These are phyloP conservation scores for Cyclotella atomus DNA, from an alignment of 108 stramenopile species.

Conservation along the genomic window DNA sequence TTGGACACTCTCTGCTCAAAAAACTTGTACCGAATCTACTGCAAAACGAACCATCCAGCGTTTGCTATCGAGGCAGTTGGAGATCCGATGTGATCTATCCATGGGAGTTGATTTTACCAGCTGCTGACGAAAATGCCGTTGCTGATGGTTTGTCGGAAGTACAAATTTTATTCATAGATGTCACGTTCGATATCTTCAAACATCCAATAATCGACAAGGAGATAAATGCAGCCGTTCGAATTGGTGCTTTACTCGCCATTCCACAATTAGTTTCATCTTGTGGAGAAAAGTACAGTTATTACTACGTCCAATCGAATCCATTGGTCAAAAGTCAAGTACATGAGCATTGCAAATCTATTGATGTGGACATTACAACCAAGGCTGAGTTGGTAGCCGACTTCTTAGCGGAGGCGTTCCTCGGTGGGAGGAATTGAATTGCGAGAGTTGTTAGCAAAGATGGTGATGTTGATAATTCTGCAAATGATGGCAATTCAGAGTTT, in stretches of 20 bases:
- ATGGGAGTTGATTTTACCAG: not conserved
- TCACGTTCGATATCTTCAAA: constrained; percentile 3
- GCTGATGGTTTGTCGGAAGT: not conserved
- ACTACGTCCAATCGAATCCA: not conserved
- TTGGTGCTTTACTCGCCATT: not conserved
- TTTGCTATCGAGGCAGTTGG: not conserved
- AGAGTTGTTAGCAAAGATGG: not conserved
- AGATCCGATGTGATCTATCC: not conserved
- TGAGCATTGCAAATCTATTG: not conserved
- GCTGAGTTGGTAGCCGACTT: not conserved
- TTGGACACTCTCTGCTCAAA: not conserved
- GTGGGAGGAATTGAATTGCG: not conserved
- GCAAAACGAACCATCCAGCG: not conserved
- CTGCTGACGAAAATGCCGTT: not conserved
- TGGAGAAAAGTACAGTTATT: not conserved
- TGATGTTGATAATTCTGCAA: not conserved
- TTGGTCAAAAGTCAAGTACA: not conserved
- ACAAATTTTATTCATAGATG: not conserved
- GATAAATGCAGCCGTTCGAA: not conserved
- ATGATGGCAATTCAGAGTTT: not conserved
- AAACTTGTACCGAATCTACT: not conserved
- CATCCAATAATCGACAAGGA: too few relatives aligned
- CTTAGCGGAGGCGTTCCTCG: not conserved
- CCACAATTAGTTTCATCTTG: too few relatives aligned
- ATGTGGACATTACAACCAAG: not conserved